Conservation (phyloP, 2,329 filamentous ascomycete genomes). For the Beauveria sp. region DNA sequence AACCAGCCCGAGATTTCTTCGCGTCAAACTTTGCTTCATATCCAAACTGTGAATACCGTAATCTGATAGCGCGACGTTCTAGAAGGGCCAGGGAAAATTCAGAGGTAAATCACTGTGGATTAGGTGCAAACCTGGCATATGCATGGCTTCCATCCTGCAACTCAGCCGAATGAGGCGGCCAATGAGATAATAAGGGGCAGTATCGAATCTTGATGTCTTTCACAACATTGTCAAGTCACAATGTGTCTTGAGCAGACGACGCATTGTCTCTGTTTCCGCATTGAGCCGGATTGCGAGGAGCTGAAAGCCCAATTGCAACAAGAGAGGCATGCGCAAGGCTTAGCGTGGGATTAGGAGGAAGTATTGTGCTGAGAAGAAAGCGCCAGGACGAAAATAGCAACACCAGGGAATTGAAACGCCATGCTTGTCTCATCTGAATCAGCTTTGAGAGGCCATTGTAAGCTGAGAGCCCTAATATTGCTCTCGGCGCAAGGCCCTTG, state of each 20-base stretch:
- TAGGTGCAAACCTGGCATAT: neutral
- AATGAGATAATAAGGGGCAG: neutral
- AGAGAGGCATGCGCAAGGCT: neutral
- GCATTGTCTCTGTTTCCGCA: neutral
- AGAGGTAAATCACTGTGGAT: too few relatives aligned
- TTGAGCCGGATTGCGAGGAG: constrained; percentile 3
- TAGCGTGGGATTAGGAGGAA: neutral
- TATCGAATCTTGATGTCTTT: neutral
- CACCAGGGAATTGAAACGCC: neutral
- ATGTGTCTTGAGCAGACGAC: neutral
- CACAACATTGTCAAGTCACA: neutral
- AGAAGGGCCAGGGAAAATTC: too few relatives aligned
- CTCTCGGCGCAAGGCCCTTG: neutral
- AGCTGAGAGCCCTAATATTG: neutral
- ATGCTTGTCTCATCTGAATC: neutral
- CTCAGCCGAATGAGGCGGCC: neutral
- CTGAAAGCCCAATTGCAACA: neutral
- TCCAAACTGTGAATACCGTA: too few relatives aligned
- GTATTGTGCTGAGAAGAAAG: neutral
- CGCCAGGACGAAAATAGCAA: neutral
- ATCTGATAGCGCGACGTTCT: too few relatives aligned
- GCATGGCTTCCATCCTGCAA: neutral
- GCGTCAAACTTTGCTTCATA: too few relatives aligned
- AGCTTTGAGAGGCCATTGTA: neutral
- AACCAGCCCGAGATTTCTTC: too few relatives aligned